Base-by-base conservation (phyloP, 441 rosid genomes). In the Euphorbia schlechtendalii region DNA sequence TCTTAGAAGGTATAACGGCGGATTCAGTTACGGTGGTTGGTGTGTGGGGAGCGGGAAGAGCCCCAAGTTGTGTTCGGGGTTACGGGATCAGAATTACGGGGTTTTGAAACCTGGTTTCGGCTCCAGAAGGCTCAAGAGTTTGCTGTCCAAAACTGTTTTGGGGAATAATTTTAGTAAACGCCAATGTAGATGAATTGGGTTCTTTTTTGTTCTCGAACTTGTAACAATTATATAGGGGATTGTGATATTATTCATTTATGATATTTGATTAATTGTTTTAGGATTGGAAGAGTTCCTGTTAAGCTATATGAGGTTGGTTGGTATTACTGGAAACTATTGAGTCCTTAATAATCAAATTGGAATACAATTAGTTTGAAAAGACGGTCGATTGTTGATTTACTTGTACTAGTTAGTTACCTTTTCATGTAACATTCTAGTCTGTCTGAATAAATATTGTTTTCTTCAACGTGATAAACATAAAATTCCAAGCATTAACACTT, bases 51-150 rank as follows among this genome's bases (percentile, higher is more conserved):
- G 65, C 17, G 80, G 79, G 20, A 73, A 63, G 57, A 69, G 54
- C 28, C 51, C 38, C 14, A 75, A 65, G 61, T 62, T 67, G 15
- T 82, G 89, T 69, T 64, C 64, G 18, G 72, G 69, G 17, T 51
- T 73, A 62, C 69, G 64, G 9, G 54, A 57, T 18, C 67, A 56
- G 63, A 78, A 68, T 21, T 76, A 76, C 66, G 85, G 90, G 30
- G 68, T 73, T 56, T 56, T 84, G 71, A 80, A 73, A 64, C 89
- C 90, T 8, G 96, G 96, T 59, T 79, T 84, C 0, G 98, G 98
- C 18, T 85, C 92, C 27, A 86, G 84, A 77, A 83, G 88, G 69
- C 63, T 92, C 71, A 81, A 77, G 78, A 75, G 71, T 77, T 67
- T 89, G 74, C 72, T 92, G 38, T 51, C 78, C 9, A 89, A 78